Evolutionary conservation across 768 basidiomycete species (phyloP).

Genomic region (Lentinula guzmanii): DNA sequence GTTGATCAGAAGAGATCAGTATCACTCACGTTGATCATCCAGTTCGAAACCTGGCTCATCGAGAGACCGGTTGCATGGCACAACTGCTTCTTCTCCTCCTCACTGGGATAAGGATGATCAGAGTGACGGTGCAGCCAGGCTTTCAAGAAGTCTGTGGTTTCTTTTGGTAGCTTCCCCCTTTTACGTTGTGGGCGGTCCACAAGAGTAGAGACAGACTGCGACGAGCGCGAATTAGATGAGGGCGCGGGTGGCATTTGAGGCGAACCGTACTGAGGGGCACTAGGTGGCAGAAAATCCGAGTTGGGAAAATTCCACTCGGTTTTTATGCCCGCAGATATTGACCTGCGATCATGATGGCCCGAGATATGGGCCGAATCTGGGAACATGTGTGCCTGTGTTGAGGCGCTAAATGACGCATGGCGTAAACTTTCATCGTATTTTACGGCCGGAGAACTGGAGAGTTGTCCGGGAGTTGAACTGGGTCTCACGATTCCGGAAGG

Average conservation of each 20-base stretch:
- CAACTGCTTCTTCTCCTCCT: slow-evolving; percentile 87
- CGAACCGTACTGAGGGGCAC: slow-evolving; percentile 30
- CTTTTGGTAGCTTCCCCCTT: slow-evolving; percentile 84
- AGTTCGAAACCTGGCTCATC: slow-evolving; percentile 88
- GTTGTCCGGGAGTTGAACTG: slow-evolving; percentile 59
- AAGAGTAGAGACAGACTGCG: slow-evolving; percentile 50
- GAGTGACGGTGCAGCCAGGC: slow-evolving; percentile 85
- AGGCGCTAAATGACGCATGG: slow-evolving; percentile 60
- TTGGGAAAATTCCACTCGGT: slow-evolving; percentile 68
- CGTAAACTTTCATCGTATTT: slow-evolving; percentile 71
- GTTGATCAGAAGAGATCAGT: slow-evolving; percentile 14
- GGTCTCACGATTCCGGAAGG: slow-evolving; percentile 60
- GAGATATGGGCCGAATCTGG: slow-evolving; percentile 65
- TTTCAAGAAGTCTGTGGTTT: slow-evolving; percentile 85
- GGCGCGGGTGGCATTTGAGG: slow-evolving; percentile 36
- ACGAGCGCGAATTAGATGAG: slow-evolving; percentile 40
- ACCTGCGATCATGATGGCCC: slow-evolving; percentile 62
- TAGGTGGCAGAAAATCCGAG: slow-evolving; percentile 47
- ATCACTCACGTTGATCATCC: slow-evolving; percentile 79
- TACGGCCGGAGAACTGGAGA: slow-evolving; percentile 39
- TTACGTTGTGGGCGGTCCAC: slow-evolving; percentile 77
- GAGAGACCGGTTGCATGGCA: slow-evolving; percentile 81
- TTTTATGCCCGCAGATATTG: slow-evolving; percentile 40
- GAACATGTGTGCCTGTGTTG: slow-evolving; percentile 58
- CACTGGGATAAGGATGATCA: slow-evolving; percentile 84